Conservation (phyloP, 495 filamentous ascomycete species). For the Penicillium maclennaniae region DNA sequence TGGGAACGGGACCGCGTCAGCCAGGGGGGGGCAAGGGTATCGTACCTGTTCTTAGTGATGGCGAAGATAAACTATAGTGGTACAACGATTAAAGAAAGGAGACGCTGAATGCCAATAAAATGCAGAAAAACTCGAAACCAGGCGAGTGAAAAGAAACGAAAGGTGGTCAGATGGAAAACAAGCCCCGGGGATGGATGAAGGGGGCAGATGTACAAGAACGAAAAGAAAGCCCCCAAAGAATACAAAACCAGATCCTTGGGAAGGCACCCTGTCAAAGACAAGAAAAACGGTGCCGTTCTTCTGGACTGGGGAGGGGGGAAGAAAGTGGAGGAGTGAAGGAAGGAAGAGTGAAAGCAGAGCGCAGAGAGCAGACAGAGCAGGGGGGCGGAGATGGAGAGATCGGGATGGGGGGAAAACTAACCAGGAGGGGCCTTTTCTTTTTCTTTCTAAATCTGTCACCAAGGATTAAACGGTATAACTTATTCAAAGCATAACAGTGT, state of each 20-base stretch:
- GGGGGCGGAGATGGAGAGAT: conserved; percentile 1
- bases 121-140: conserved; percentile 38
- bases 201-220: conserved; percentile 37
- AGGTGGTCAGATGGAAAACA: conserved; percentile 26
- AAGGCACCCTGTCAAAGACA: conserved; percentile 25
- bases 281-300: conserved; percentile 28
- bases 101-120: conserved; percentile 30
- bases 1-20: conserved; percentile 26
- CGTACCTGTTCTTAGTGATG: conserved; percentile 41
- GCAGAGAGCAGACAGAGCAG: conserved; percentile 8
- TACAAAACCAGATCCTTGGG: conserved; percentile 28
- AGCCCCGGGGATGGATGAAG: conserved; percentile 12
- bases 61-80: conserved; percentile 33
- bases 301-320: conserved; percentile 14
- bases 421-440: background rate
- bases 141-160: conserved; percentile 34
- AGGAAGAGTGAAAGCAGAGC: conserved; percentile 18
- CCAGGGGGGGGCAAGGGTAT: conserved; percentile 12
- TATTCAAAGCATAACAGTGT: background rate
- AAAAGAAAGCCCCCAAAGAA: conserved; percentile 14
- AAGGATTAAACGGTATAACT: background rate
- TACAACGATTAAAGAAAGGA: conserved; percentile 33
- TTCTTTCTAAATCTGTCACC: background rate
- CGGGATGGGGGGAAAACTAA: conserved; percentile 1
- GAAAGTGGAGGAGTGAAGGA: conserved; percentile 14